phyloP scores from a whole-genome alignment of 2,329 filamentous ascomycete genomes.

The Talaromyces sp. region DNA sequence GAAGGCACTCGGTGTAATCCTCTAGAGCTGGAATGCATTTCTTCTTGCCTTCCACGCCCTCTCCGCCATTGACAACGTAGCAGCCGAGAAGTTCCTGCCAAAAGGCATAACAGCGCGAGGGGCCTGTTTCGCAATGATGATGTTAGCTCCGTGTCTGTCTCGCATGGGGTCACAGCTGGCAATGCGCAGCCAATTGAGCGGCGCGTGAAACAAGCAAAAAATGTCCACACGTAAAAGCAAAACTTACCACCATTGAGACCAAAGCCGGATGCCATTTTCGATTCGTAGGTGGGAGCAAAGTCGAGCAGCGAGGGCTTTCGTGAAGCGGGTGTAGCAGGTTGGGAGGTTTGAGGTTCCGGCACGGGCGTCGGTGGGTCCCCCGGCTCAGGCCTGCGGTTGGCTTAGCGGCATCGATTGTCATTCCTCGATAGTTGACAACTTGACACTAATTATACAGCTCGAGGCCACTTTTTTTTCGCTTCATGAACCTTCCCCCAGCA shows the following conservation, averaged over 20 bases:
- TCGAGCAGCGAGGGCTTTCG: slow-evolving; percentile 17
- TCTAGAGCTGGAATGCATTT: slow-evolving; percentile 83
- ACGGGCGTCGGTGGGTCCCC: not conserved
- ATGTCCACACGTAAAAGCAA: not conserved
- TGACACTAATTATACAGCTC: not conserved
- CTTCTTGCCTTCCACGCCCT: slow-evolving; percentile 76
- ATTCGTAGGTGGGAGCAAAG: slow-evolving; percentile 12
- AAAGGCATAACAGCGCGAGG: slow-evolving; percentile 91
- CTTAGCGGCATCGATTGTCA: not conserved
- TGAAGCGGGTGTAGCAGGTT: slow-evolving; percentile 17
- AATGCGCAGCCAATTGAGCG: slow-evolving; percentile 11
- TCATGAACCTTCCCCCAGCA: slow-evolving; percentile 16
- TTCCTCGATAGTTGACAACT: not conserved
- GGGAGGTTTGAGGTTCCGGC: slow-evolving; percentile 2
- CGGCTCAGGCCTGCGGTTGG: not conserved
- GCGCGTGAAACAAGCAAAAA: slow-evolving; percentile 11
- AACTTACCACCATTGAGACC: slow-evolving; percentile 52
- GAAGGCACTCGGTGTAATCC: slow-evolving; percentile 98
- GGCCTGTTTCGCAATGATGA: slow-evolving; percentile 43
- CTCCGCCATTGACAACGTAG: slow-evolving; percentile 88
- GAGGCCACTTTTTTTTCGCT: not conserved
- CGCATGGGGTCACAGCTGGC: not conserved
- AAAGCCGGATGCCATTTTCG: slow-evolving; percentile 48
- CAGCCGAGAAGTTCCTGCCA: slow-evolving; percentile 99
- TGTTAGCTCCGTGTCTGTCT: slow-evolving; percentile 18